Base-by-base conservation (phyloP, 2,329 filamentous ascomycete species). In the Fusarium longipes region DNA sequence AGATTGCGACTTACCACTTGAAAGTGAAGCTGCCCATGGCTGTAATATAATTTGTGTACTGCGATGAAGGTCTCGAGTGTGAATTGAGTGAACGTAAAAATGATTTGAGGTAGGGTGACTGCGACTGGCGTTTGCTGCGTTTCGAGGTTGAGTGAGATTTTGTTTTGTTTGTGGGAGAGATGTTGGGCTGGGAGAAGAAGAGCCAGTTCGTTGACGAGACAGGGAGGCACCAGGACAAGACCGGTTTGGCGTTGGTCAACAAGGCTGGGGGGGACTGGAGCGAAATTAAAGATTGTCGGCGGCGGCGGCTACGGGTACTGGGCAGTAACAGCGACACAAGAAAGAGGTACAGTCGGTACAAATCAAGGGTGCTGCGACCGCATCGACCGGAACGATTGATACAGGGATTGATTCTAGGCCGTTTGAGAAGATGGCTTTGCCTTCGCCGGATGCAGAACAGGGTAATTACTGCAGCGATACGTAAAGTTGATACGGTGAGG, bases 11-110 rank as follows among this genome's bases (percentile, higher is more conserved):
- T 80, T 80, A 91, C 89, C 89, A 91, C 78, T 85, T 89, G 82
- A 91, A 91, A 49, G 87, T 87, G 76, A 87, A 91, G 81, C 82
- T 89, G 74, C 87, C 88, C 87, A 91, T 90, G 70, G 75, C 81
- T 74, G 68, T 60, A 71, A 71, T 70, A 52, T 52, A 49, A 59
- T 52, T 64, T 58, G 61, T 54, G 57, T 57, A 59, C 50, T 64
- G 47, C 54, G 61, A 51, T 35, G 49, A 51, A 55, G 56, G 54
- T 29, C 63, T 68, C 57, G 54, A 45, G 33, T 58, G 50, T 36
- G 53, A 58, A 49, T 57, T 40, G 40, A 54, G 51, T 54, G 60
- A 50, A 44, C 55, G 56, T 48, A 55, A 38, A 27, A 58, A 52
- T 43, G 61, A 66, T 51, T 57, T 57, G 17, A 63, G 56, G 48